Conservation (phyloP, 2,329 filamentous ascomycete genomes). For the Raffaelea ambrosiae region DNA sequence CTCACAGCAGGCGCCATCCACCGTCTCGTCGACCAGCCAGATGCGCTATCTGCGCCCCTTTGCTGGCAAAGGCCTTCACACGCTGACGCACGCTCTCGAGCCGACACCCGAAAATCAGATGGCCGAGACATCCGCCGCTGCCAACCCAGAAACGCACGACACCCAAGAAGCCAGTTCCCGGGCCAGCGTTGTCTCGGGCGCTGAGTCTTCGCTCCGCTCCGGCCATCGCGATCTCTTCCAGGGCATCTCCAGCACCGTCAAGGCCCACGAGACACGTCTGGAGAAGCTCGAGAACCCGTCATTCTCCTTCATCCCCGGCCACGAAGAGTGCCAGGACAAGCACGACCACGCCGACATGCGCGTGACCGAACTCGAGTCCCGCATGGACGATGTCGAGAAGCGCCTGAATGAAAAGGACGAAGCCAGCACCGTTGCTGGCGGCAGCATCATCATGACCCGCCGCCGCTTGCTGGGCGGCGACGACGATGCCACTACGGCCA, state of each 20-base stretch:
- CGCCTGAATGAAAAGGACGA: slow-evolving; percentile 37
- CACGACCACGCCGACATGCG: slow-evolving; percentile 60
- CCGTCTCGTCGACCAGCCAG: slow-evolving; percentile 37
- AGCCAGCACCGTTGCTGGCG: slow-evolving; percentile 29
- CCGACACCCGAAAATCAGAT: slow-evolving; percentile 12
- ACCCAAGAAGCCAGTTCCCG: background rate
- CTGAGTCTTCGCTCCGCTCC: background rate
- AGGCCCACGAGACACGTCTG: slow-evolving; percentile 55
- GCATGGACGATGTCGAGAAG: slow-evolving; percentile 52
- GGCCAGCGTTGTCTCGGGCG: background rate
- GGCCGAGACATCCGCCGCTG: background rate
- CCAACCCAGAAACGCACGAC: background rate
- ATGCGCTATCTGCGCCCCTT: slow-evolving; percentile 46
- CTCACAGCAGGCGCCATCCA: slow-evolving; percentile 37
- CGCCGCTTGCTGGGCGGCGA: slow-evolving; percentile 24
- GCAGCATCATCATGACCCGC: slow-evolving; percentile 19
- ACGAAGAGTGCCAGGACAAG: slow-evolving; percentile 61
- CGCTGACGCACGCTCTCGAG: slow-evolving; percentile 34
- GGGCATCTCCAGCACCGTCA: slow-evolving; percentile 42
- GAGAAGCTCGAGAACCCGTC: slow-evolving; percentile 63
- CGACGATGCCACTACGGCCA: slow-evolving; percentile 34
- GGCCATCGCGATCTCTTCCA: slow-evolving; percentile 30
- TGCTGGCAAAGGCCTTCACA: slow-evolving; percentile 45
- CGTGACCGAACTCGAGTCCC: slow-evolving; percentile 59
- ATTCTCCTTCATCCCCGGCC: slow-evolving; percentile 50